Conservation (phyloP, 2,329 filamentous ascomycete species). For the Nothophoma quercina region DNA sequence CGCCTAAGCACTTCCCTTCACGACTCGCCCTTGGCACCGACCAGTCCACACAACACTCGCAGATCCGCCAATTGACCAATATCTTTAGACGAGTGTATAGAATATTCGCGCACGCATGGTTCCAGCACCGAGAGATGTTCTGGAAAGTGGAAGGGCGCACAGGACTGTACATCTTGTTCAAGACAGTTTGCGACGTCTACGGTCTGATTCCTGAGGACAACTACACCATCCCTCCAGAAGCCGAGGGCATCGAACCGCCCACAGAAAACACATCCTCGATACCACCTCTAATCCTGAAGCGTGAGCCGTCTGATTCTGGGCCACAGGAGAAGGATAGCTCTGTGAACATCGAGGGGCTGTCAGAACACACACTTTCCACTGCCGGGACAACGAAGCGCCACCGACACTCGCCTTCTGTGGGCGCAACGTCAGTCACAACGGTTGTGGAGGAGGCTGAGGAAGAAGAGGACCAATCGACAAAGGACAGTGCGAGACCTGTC, state of each 20-base stretch:
- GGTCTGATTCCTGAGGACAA: conserved; percentile 90
- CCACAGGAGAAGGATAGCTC: conserved; percentile 28
- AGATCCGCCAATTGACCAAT: conserved; percentile 86
- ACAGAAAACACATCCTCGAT: conserved; percentile 55
- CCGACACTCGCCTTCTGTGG: conserved; percentile 80
- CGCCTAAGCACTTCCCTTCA: conserved; percentile 93
- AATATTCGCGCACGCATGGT: conserved; percentile 99
- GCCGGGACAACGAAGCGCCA: conserved; percentile 82
- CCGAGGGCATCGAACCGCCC: conserved; percentile 71
- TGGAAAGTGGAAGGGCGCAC: conserved; percentile 91
- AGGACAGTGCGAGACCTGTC: conserved; percentile 20
- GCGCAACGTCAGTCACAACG: conserved; percentile 75
- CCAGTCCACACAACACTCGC: conserved; percentile 53
- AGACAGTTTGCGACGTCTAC: conserved; percentile 93
- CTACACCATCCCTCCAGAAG: conserved; percentile 92
- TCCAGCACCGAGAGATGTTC: conserved; percentile 93
- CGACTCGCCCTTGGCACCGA: conserved; percentile 68
- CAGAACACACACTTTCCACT: conserved; percentile 59
- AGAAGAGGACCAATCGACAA: conserved; percentile 52
- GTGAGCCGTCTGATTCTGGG: conserved; percentile 40
- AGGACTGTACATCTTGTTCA: conserved; percentile 96
- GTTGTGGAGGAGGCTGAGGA: conserved; percentile 87
- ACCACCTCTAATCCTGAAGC: conserved; percentile 46
- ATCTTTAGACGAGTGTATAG: conserved; percentile 93
- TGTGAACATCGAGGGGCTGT: conserved; percentile 32